phyloP scores from a whole-genome alignment of 768 basidiomycete species.

The Russula ochroleuca region DNA sequence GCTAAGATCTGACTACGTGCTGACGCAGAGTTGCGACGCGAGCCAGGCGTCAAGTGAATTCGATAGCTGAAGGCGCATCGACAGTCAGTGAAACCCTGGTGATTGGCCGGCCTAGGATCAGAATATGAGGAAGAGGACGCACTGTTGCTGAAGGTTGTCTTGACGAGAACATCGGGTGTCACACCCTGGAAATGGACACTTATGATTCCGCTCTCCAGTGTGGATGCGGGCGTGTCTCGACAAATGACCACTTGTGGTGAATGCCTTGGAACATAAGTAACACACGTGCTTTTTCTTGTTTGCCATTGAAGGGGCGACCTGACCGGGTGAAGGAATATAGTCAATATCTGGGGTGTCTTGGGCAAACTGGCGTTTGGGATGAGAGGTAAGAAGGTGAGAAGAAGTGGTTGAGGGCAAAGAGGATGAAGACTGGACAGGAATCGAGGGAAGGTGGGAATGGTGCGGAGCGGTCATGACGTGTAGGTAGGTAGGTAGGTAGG shows the following conservation, averaged over 20 bases:
- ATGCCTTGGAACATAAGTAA: conserved; percentile 65
- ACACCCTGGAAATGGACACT: conserved; percentile 93
- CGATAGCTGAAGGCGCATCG: conserved; percentile 51
- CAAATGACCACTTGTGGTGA: conserved; percentile 87
- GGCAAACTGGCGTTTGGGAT: neutral
- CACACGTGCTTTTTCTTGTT: conserved; percentile 53
- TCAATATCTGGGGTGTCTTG: neutral
- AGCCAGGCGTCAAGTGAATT: conserved; percentile 77
- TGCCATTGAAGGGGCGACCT: neutral
- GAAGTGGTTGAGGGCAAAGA: neutral
- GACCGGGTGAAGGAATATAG: neutral
- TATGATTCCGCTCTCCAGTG: conserved; percentile 89
- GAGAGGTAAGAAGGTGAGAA: conserved; percentile 3
- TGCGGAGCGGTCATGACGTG: conserved; percentile 17
- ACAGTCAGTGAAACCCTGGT: neutral
- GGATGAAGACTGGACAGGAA: conserved; percentile 14
- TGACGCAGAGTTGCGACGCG: conserved; percentile 55
- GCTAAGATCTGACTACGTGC: conserved; percentile 35
- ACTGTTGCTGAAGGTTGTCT: conserved; percentile 76
- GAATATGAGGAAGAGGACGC: conserved; percentile 31
- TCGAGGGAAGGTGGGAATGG: conserved; percentile 12
- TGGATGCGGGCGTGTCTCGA: conserved; percentile 86
- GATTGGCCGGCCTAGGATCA: neutral
- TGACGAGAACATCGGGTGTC: conserved; percentile 87
- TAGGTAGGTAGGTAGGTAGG: neutral